phyloP scores from a whole-genome alignment of 768 basidiomycete genomes.

The Botryobasidium botryosum region DNA sequence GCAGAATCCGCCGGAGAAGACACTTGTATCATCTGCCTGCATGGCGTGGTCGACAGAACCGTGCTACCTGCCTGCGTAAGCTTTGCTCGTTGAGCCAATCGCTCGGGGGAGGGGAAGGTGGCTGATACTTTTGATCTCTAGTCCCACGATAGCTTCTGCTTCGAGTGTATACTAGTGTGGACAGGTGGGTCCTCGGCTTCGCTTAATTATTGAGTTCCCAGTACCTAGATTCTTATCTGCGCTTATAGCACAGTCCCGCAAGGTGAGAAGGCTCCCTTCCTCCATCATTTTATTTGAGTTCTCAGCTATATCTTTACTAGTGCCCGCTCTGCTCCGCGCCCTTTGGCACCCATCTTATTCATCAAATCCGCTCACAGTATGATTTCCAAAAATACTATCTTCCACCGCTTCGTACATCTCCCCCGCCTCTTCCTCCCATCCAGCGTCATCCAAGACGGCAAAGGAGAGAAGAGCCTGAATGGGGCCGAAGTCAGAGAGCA shows the following conservation, averaged over 20 bases:
- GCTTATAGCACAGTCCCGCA: conserved; percentile 17
- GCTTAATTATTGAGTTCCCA: too few relatives aligned
- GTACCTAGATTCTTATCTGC: too few relatives aligned
- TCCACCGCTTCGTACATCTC: conserved; percentile 34
- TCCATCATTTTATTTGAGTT: neutral
- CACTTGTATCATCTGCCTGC: conserved; percentile 77
- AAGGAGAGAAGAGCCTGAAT: conserved; percentile 16
- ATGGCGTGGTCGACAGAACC: conserved; percentile 56
- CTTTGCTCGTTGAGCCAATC: too few relatives aligned
- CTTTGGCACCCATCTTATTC: conserved; percentile 50
- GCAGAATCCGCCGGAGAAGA: conserved; percentile 31
- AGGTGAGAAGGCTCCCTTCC: conserved; percentile 6
- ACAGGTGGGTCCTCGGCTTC: too few relatives aligned
- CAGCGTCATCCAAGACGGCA: conserved; percentile 12
- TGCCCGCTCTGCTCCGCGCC: conserved; percentile 15
- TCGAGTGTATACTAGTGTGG: conserved; percentile 80
- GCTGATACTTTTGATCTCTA: too few relatives aligned
- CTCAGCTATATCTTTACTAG: neutral
- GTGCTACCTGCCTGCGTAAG: conserved; percentile 46
- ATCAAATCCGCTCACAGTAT: conserved; percentile 55
- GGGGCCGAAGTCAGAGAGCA: conserved; percentile 25
- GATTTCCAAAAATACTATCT: conserved; percentile 75
- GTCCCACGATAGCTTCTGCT: conserved; percentile 79
- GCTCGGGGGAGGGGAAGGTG: too few relatives aligned
- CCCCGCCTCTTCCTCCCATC: conserved; percentile 4